A percentile compares a stretch with the other conserved stretches of the same genome.
Evolutionary conservation across 129 eudicot genomes (phyloP).

Genomic region (Helichrysum umbraculigerum): DNA sequence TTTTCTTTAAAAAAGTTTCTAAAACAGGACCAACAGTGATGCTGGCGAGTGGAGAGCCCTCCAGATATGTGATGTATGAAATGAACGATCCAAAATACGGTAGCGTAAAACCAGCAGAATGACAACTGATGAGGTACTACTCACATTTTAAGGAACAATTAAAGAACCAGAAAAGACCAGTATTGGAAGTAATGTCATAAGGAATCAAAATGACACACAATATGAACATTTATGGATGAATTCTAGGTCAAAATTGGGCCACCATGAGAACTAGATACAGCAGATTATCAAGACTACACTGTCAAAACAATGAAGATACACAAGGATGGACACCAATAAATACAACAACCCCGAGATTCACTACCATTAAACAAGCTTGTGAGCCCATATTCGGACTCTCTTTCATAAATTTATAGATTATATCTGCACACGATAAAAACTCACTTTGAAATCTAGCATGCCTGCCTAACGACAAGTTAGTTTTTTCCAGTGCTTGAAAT

Average conservation of each 20-base stretch:
- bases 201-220: slow-evolving; percentile 14
- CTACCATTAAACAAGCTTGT: slow-evolving; percentile 21
- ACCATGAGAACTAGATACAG: slow-evolving; percentile 30
- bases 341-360: slow-evolving; percentile 16
- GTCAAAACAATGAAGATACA: slow-evolving; percentile 14
- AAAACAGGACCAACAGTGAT: background rate
- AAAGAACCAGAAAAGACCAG: background rate
- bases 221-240: slow-evolving; percentile 26
- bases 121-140: background rate
- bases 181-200: background rate
- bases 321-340: slow-evolving; percentile 30
- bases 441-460: slow-evolving; percentile 22
- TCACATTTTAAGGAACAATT: background rate
- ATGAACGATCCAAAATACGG: background rate
- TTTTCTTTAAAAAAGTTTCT: background rate
- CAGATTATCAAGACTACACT: slow-evolving; percentile 15
- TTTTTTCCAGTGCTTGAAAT: slow-evolving; percentile 35
- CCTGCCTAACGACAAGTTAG: slow-evolving; percentile 39
- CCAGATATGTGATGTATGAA: background rate
- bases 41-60: no score
- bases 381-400: slow-evolving; percentile 25
- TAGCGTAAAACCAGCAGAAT: background rate
- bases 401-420: slow-evolving; percentile 11
- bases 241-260: slow-evolving; percentile 43
- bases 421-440: slow-evolving; percentile 21